Base-by-base conservation (phyloP, 352 stramenopile species). In the Pythium aquatile region DNA sequence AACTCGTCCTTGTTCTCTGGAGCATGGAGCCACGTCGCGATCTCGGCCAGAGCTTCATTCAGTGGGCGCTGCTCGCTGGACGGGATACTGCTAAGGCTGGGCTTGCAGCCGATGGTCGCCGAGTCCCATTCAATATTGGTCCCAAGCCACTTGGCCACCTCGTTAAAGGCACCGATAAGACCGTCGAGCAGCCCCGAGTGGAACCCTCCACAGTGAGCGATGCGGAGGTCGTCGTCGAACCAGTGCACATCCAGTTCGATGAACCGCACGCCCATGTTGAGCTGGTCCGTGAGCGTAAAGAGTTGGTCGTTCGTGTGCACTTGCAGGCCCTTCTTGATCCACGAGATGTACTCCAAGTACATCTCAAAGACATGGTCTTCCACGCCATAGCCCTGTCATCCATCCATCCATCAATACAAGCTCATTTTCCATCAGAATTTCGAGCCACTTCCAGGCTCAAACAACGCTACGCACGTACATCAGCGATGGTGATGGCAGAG, bases 281-380 rank as follows among this genome's bases (percentile, higher is more conserved):
- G 66, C 69, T 88, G 79, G 61, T 90, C 81, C 37, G 79, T 87
- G n/a, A 90, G 42, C 11, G 73, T 77, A 61, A 88, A 88, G 40
- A 86, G 66, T 67, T 90, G 79, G 65, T 88, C 76, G 68, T 84
- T 88, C 24, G 79, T 88, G 69, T 88, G 77, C 54, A 88, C 78
- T 46, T 81, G 61, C 28, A 87, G 49, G 5, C 72, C 68, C 20
- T 71, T 72, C 67, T 82, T 81, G 65, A 87, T 70, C 79, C 76
- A 85, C 58, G 76, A 72, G 37, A 87, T 61, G 67, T 85, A 87
- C 72, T 83, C 69, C 51, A 84, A 56, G 46, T 85, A 85, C 48
- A 76, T 71, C 60, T 85, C 67, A 53, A 83, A 88, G 26, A 88
- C 76, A 58, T 88, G 79, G 48, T 88, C 79, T 65, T 88, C 79